Conservation (phyloP, 768 basidiomycete genomes). For the Amanita exitialis region DNA sequence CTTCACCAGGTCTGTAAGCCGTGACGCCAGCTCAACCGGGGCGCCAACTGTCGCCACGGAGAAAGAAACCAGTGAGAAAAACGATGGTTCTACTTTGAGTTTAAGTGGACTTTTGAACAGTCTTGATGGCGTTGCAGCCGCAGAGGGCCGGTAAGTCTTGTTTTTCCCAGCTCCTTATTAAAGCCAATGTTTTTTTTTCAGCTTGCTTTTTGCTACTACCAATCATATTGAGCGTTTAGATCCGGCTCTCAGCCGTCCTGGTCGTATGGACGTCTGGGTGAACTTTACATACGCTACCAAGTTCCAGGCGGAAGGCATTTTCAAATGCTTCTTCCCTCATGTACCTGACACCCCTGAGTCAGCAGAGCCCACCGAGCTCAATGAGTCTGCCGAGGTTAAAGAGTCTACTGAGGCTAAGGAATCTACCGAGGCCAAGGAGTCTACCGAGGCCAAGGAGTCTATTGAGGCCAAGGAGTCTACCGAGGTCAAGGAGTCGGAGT, state of each 20-base stretch:
- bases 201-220: conserved; percentile 83
- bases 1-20: conserved; percentile 80
- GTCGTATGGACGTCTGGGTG: conserved; percentile 89
- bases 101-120: conserved; percentile 81
- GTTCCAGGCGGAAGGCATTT: conserved; percentile 89
- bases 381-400: neutral
- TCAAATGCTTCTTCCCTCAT: conserved; percentile 89
- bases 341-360: conserved; percentile 25
- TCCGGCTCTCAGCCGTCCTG: conserved; percentile 79
- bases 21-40: conserved; percentile 74
- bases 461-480: conserved; percentile 12
- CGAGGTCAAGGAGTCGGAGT: too few species aligned
- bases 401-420: conserved; percentile 12
- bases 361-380: neutral
- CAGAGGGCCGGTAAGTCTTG: conserved; percentile 67
- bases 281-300: conserved; percentile 87
- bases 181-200: conserved; percentile 19
- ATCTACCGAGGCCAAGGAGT: conserved; percentile 8
- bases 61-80: conserved; percentile 32
- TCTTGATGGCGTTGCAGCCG: conserved; percentile 78
- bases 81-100: conserved; percentile 75
- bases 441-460: conserved; percentile 4
- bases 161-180: neutral
- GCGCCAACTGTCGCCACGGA: conserved; percentile 43
- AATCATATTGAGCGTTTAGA: conserved; percentile 93